Conservation (phyloP, 2,329 filamentous ascomycete species). For the Monascus ruber region DNA sequence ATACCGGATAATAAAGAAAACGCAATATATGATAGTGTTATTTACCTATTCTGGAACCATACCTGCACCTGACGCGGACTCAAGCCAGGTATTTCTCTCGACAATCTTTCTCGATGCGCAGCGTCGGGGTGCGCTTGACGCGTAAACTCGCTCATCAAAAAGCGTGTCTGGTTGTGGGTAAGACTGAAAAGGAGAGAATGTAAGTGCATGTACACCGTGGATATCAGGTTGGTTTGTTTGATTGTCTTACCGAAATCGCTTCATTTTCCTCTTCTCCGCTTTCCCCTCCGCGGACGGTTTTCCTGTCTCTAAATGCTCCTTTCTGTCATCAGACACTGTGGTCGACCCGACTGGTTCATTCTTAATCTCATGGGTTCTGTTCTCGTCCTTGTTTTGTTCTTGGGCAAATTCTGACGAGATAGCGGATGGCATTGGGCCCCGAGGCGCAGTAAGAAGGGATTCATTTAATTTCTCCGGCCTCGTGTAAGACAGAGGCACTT, state of each 20-base stretch:
- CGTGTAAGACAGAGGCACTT: constrained; percentile 9
- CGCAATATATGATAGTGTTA: constrained; percentile 2
- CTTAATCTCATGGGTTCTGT: constrained; percentile 6
- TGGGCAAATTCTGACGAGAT: constrained; percentile 4
- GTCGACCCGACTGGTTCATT: constrained; percentile 6
- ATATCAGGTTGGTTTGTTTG: too few species aligned
- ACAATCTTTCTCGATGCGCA: constrained; percentile 74
- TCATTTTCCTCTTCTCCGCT: constrained; percentile 32
- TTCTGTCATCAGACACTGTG: constrained; percentile 19
- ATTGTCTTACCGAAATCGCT: constrained; percentile 28
- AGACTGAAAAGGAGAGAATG: constrained; percentile 44
- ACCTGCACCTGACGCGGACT: constrained; percentile 91
- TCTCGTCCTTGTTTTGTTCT: constrained; percentile 9
- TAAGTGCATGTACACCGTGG: not conserved
- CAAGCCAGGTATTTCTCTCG: constrained; percentile 79
- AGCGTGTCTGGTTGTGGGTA: constrained; percentile 93
- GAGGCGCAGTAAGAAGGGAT: constrained; percentile 7
- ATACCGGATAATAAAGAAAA: constrained; percentile 5
- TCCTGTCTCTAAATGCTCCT: constrained; percentile 3
- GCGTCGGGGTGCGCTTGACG: constrained; percentile 91
- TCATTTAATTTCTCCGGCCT: constrained; percentile 16
- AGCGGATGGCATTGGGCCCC: constrained; percentile 6
- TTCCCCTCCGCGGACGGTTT: constrained; percentile 16
- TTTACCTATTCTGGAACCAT: constrained; percentile 95
- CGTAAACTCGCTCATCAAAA: constrained; percentile 92